A percentile compares a stretch with the other conserved stretches of the same genome.
phyloP scores from a whole-genome alignment of 305 asterid species.

The Salvia sclarea region DNA sequence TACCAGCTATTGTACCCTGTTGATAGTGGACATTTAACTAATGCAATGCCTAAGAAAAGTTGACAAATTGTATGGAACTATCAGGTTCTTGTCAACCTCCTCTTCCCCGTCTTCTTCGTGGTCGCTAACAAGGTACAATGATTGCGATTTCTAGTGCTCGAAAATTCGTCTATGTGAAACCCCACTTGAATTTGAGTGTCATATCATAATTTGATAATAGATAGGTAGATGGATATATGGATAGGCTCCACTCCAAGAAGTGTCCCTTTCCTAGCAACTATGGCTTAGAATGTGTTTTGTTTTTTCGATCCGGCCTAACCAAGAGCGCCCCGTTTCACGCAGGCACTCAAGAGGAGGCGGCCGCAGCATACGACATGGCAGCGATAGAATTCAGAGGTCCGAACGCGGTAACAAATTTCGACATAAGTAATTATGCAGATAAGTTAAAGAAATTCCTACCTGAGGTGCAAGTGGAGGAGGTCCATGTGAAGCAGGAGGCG shows the following conservation, averaged over 20 bases:
- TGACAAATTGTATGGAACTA: slow-evolving; percentile 8
- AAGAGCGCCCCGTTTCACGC: not conserved
- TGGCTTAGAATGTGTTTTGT: not conserved
- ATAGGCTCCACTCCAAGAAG: not conserved
- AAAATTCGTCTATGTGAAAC: not conserved
- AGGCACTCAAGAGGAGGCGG: slow-evolving; percentile 99
- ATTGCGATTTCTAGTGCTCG: slow-evolving; percentile 14
- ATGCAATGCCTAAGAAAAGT: not conserved
- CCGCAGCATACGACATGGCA: slow-evolving; percentile 86
- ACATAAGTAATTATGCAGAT: slow-evolving; percentile 63
- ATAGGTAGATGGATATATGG: not conserved
- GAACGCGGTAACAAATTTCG: slow-evolving; percentile 88
- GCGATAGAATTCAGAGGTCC: slow-evolving; percentile 83
- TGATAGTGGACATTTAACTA: slow-evolving; percentile 1
- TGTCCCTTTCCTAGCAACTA: not conserved
- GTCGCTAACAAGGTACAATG: not conserved
- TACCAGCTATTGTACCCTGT: not conserved
- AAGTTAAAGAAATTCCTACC: slow-evolving; percentile 42
- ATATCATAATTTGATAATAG: not conserved
- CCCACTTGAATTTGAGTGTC: slow-evolving; percentile 1
- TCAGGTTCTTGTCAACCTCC: not conserved
- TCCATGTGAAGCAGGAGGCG: slow-evolving; percentile 33
- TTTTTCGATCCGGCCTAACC: not conserved
- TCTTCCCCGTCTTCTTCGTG: not conserved
- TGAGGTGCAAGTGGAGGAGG: slow-evolving; percentile 35